Base-by-base conservation (phyloP, 1,139 yeast species). In the Eremothecium gossypii region DNA sequence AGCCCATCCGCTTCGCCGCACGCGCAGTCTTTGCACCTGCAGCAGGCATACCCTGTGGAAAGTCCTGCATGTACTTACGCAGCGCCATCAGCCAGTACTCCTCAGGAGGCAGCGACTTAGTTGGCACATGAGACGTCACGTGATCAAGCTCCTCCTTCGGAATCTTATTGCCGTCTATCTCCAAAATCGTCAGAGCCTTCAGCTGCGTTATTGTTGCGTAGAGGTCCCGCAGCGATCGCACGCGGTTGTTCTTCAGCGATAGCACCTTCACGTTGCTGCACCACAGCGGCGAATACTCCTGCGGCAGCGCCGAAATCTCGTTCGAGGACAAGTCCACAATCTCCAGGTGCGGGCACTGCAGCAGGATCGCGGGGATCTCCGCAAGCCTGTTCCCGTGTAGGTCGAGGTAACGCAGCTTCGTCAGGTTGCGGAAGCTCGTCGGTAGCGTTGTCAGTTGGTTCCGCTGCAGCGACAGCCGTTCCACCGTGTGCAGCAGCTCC, bases 1-100 rank as follows among this genome's bases (percentile, higher is more conserved):
- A 69, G 0, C 87, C 87, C 85, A 79, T 79, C 47, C 87, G 67
- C 54, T 77, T 79, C 2, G 81, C 74, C 1, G 86, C 82, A 41
- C 79, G 72, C 2, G 78, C 45, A 46, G 47, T 45, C 49, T 45
- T 53, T 23, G 13, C 29, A 1, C 34, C 28, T 2, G 45, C 36
- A 30, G 43, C 48, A 34, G 32, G 30, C 17, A 55, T 45, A n/a
- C 46, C 42, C n/a, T 45, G 38, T 45, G 48, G 44, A 44, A 51
- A 46, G 41, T 53, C 49, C 27, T 49, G 49, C 33, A 58, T 52
- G 41, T 53, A 58, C 38, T 55, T 54, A 33, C 53, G 52, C 13
- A 59, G 39, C 2, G 61, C 61, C n/a, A 52, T 41, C n/a, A 58
- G 51, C 63, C 60, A 52, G 43, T 54, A 55, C 42, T 59, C 60